Base-by-base conservation (phyloP, 257 asterid genomes). In the Solanum acaule region DNA sequence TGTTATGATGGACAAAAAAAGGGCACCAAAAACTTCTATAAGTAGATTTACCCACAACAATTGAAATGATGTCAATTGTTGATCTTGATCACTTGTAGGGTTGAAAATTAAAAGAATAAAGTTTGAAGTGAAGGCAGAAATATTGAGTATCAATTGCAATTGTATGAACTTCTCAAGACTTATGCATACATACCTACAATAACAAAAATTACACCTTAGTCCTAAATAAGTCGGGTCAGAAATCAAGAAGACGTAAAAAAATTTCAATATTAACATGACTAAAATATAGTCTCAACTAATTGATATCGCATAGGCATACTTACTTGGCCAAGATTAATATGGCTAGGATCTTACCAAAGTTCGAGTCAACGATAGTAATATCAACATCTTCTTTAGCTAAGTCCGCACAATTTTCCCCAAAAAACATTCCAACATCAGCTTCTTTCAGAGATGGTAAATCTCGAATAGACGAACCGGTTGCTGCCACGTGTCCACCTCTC, bases 351-450 rank as follows among this genome's bases (percentile, higher is more conserved):
- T 27, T 88, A 22, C 84, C 86, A 79, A 92, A 59, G 14, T 86
- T 70, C 4, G 56, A 34, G 44, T 63, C 86, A 12, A 61, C 37
- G 27, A 89, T 44, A 14, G 84, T 33, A 37, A 91, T 86, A 63
- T 87, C 92, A 1, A 87, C 90, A 86, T 90, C 89, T 40, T 89
- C 89, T 11, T 83, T 75, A 3, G 35, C 87, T 13, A 40, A 27
- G 31, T 88, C 86, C 25, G 71, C 88, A n/a, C 65, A 44, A 2
- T 52, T 67, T 12, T 70, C 35, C 8, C 89, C 90, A 35, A 87
- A 37, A 70, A 89, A 87, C 79, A 93, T 46, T 34, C 95, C 93
- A 33, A 92, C 92, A 27, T 93, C 92, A 61, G 95, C 94, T 87
- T 88, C 91, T 68, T 61, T 42, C 1, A 93, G 90, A 23, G 86